These are phyloP conservation scores for Xanthoconium stramineum DNA, from an alignment of 768 basidiomycete genomes.

Conservation along the genomic window DNA sequence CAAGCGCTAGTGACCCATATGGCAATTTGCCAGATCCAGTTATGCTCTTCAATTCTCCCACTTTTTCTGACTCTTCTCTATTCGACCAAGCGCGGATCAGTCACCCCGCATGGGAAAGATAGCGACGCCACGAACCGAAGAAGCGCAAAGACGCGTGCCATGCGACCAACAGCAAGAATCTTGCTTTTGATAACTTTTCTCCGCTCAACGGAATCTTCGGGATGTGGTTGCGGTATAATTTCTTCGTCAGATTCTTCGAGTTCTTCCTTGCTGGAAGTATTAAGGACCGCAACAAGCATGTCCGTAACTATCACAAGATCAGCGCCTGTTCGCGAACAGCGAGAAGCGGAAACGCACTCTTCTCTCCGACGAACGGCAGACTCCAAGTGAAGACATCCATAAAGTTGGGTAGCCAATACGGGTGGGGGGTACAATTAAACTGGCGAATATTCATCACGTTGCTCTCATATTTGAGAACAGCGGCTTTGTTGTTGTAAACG, in stretches of 20 bases:
- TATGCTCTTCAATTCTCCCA: slow-evolving; percentile 93
- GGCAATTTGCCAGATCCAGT: slow-evolving; percentile 76
- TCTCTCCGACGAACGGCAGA: slow-evolving; percentile 96
- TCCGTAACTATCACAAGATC: slow-evolving; percentile 72
- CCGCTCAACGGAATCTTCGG: slow-evolving; percentile 62
- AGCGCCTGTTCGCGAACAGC: background rate
- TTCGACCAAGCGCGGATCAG: background rate
- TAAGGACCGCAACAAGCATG: slow-evolving; percentile 95
- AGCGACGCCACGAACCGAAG: slow-evolving; percentile 66
- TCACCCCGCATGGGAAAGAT: background rate
- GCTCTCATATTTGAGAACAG: slow-evolving; percentile 97
- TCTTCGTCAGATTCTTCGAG: slow-evolving; percentile 74
- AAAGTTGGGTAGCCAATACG: slow-evolving; percentile 98
- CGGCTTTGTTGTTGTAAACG: slow-evolving; percentile 98
- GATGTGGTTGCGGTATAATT: slow-evolving; percentile 34
- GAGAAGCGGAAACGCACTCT: slow-evolving; percentile 54
- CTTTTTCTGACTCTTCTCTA: slow-evolving; percentile 97
- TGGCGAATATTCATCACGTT: slow-evolving; percentile 99
- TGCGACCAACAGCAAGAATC: slow-evolving; percentile 95
- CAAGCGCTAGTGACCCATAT: slow-evolving; percentile 79
- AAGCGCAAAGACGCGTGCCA: slow-evolving; percentile 94
- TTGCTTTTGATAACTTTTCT: slow-evolving; percentile 96
- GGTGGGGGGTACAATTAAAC: slow-evolving; percentile 94
- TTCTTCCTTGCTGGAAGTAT: slow-evolving; percentile 95
- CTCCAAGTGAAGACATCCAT: slow-evolving; percentile 99